Evolutionary conservation across 2,329 filamentous ascomycete species (phyloP).

Genomic region (Botryotinia convoluta): DNA sequence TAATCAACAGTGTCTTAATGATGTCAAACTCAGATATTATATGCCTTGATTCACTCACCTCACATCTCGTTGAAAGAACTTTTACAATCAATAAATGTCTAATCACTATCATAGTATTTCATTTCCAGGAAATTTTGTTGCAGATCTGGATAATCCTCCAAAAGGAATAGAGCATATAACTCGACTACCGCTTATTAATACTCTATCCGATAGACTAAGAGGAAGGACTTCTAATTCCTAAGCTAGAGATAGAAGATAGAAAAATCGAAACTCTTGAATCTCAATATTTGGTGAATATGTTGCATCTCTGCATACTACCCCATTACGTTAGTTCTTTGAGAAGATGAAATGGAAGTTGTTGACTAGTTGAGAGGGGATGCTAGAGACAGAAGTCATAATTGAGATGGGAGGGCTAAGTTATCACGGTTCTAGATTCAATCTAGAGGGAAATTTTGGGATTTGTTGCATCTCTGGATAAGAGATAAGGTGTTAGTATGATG

Average conservation of each 20-base stretch:
- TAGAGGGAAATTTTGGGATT: too few species aligned
- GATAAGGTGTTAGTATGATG: background rate
- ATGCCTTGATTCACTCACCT: background rate
- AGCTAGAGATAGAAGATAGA: background rate
- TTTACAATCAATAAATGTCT: background rate
- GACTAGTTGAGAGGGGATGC: background rate
- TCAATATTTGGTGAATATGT: background rate
- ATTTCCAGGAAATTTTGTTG: background rate
- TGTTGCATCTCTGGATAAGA: background rate
- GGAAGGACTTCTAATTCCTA: background rate
- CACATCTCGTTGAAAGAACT: background rate
- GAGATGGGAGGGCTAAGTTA: background rate
- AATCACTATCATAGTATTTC: background rate
- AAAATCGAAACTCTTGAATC: background rate
- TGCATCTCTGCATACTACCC: background rate
- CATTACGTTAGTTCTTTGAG: background rate
- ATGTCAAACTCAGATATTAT: background rate
- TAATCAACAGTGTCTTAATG: background rate
- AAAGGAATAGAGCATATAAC: background rate
- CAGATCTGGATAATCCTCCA: background rate
- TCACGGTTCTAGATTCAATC: background rate
- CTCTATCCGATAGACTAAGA: background rate
- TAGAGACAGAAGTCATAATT: background rate
- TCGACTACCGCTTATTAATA: background rate
- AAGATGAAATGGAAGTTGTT: background rate